A percentile compares a stretch with the other conserved stretches of the same genome.
Conservation (phyloP, 2,329 filamentous ascomycete genomes). For the Aureobasidium uvarum region DNA sequence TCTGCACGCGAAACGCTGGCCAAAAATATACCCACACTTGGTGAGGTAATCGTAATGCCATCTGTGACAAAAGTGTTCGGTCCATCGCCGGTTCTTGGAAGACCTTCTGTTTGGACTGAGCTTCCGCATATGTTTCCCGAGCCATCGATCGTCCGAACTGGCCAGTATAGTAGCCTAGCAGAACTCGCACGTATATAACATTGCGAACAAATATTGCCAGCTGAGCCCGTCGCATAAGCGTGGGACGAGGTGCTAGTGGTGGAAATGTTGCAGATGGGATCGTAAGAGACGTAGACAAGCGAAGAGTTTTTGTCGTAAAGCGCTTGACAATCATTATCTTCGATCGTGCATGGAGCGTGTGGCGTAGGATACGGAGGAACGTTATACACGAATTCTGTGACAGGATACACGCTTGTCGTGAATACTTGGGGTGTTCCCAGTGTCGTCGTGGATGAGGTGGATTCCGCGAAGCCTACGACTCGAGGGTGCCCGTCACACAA, state of each 20-base stretch:
- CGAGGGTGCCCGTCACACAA: conserved; percentile 11
- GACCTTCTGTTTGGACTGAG: not conserved
- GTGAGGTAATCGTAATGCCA: conserved; percentile 6
- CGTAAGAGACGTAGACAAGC: not conserved
- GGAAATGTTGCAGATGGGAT: not conserved
- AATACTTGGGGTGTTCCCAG: not conserved
- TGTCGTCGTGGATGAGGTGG: not conserved
- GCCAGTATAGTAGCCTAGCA: not conserved
- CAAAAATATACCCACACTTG: conserved; percentile 1
- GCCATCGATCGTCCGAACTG: not conserved
- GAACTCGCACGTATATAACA: not conserved
- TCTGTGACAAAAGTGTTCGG: conserved; percentile 2
- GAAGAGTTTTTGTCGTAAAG: not conserved
- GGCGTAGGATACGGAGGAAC: not conserved
- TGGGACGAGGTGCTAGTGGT: not conserved
- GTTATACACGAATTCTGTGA: not conserved
- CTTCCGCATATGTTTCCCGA: not conserved
- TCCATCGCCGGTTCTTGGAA: conserved; percentile 4
- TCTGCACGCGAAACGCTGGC: not conserved
- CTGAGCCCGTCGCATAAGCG: not conserved
- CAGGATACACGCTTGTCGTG: not conserved
- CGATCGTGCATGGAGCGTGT: not conserved
- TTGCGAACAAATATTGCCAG: not conserved
- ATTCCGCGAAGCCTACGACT: not conserved
- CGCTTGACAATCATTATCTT: not conserved